phyloP scores from a whole-genome alignment of 225 moss, liverwort and hornwort genomes.

The Thuidium tamariscinum region DNA sequence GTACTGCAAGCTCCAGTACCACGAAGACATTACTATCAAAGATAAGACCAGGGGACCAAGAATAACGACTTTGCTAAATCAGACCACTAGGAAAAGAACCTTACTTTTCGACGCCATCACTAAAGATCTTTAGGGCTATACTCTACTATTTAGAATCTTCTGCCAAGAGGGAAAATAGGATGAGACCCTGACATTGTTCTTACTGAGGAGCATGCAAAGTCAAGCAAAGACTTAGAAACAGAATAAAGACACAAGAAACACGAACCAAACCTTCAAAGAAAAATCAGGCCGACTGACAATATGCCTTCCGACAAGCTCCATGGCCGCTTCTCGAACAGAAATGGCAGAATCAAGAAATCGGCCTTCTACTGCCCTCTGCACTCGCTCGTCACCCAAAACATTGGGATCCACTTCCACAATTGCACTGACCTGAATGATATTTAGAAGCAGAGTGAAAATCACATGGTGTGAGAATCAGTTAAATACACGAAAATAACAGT shows the following conservation, averaged over 20 bases:
- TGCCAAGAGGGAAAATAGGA: background rate
- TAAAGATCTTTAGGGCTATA: background rate
- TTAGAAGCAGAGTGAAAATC: background rate
- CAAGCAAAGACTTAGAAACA: background rate
- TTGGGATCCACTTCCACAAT: constrained; percentile 87
- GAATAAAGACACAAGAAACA: background rate
- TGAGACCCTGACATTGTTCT: background rate
- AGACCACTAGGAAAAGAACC: background rate
- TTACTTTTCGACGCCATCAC: background rate
- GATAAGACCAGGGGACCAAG: background rate
- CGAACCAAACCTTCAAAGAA: constrained; percentile 57
- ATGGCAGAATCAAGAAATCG: constrained; percentile 96
- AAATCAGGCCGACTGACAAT: constrained; percentile 92
- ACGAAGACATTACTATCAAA: background rate
- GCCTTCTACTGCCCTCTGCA: constrained; percentile 92
- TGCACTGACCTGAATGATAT: constrained; percentile 53
- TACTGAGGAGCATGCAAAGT: background rate
- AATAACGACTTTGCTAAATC: background rate
- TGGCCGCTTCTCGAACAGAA: constrained; percentile 94
- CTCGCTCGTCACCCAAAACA: constrained; percentile 86
- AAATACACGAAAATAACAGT: background rate
- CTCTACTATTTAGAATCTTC: background rate
- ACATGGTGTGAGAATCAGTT: background rate
- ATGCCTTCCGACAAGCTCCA: constrained; percentile 95
- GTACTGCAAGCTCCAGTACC: constrained; percentile 44